These are phyloP conservation scores for Crotalaria pallida DNA, from an alignment of 306 rosid genomes.

Conservation along the genomic window DNA sequence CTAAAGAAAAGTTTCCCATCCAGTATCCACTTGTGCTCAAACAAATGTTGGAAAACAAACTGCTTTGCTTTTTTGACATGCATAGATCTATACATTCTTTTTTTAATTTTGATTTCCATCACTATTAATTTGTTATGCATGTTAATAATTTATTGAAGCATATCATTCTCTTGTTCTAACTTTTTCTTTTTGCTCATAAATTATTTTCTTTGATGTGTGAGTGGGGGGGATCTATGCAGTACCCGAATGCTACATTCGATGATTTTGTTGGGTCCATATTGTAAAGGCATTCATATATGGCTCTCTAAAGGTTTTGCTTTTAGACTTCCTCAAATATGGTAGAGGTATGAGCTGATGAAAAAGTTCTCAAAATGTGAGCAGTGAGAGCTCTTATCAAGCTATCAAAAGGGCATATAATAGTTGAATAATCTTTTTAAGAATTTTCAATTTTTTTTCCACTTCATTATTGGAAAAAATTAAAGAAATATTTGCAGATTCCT, in stretches of 20 bases:
- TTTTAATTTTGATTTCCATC: not conserved
- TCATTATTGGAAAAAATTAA: constrained; percentile 6
- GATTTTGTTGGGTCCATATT: constrained; percentile 35
- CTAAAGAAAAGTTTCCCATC: not conserved
- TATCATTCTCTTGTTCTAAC: not conserved
- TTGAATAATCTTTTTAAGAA: constrained; percentile 14
- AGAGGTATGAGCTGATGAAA: constrained; percentile 12
- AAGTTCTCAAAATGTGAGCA: constrained; percentile 42
- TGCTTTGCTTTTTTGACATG: constrained; percentile 13
- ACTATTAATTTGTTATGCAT: not conserved
- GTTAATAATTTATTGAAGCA: not conserved
- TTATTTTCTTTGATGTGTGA: constrained; percentile 30
- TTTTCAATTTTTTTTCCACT: not conserved
- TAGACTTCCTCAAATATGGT: constrained; percentile 21
- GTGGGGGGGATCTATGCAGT: constrained; percentile 38
- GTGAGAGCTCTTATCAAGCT: constrained; percentile 59
- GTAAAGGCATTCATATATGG: constrained; percentile 22
- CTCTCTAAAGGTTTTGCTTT: constrained; percentile 38
- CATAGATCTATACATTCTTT: not conserved
- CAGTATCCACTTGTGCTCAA: constrained; percentile 22
- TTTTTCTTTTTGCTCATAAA: constrained; percentile 10
- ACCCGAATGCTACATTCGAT: constrained; percentile 16
- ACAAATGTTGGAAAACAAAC: constrained; percentile 8
- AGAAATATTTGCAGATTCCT: constrained; percentile 23
- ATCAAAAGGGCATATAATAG: constrained; percentile 32